Percentiles rank a stretch among this genome's conserved stretches.
phyloP scores from a whole-genome alignment of 1,284 basidiomycete genomes.

The Xerocomus amazonicus region DNA sequence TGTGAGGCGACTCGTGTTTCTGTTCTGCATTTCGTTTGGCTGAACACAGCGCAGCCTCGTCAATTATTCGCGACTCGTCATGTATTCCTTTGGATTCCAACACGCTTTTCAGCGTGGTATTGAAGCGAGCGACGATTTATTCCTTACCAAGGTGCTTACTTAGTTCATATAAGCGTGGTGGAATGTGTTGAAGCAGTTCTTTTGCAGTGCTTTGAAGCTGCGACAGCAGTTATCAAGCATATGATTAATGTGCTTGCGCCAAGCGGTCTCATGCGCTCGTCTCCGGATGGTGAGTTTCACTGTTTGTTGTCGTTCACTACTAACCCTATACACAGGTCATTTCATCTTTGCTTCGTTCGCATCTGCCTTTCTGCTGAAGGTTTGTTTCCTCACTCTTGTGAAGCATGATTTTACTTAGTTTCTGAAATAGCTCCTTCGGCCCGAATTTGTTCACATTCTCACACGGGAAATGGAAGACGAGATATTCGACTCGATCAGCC shows the following conservation, averaged over 20 bases:
- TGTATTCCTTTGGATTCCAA: conserved; percentile 84
- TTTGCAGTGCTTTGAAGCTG: conserved; percentile 60
- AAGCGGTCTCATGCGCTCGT: conserved; percentile 75
- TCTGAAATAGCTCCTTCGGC: conserved; percentile 57
- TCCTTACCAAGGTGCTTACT: conserved; percentile 57
- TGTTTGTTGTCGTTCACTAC: neutral
- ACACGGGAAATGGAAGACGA: conserved; percentile 56
- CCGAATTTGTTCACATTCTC: conserved; percentile 64
- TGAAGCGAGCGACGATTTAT: conserved; percentile 56
- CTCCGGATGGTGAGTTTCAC: conserved; percentile 63
- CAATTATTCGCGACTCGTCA: conserved; percentile 76
- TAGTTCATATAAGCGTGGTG: conserved; percentile 2
- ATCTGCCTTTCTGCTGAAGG: conserved; percentile 80
- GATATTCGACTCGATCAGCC: conserved; percentile 67
- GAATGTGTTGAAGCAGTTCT: neutral
- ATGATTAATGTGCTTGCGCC: conserved; percentile 67
- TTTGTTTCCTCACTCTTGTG: conserved; percentile 25
- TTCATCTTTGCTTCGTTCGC: conserved; percentile 85
- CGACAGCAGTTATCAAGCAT: conserved; percentile 61
- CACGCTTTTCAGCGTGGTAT: conserved; percentile 73
- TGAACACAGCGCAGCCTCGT: conserved; percentile 50
- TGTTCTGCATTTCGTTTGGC: conserved; percentile 1
- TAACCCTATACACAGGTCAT: conserved; percentile 47
- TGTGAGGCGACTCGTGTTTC: conserved; percentile 45
- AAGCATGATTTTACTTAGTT: neutral